These are phyloP conservation scores for Tricladium varicosporioides DNA, from an alignment of 2,329 filamentous ascomycete genomes.

Conservation along the genomic window DNA sequence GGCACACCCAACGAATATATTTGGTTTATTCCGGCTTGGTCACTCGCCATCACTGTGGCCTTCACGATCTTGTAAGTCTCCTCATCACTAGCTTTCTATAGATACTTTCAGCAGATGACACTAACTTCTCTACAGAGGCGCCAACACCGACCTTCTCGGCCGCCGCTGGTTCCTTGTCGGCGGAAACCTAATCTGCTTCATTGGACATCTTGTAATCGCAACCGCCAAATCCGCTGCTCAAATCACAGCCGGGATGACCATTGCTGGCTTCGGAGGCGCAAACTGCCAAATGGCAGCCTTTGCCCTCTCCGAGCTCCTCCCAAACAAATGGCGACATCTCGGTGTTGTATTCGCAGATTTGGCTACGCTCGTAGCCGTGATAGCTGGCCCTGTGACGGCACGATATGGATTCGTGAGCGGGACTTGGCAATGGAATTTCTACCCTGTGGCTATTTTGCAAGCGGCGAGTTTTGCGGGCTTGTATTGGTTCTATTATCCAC, in stretches of 20 bases:
- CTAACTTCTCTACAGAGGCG: constrained; percentile 24
- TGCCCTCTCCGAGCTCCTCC: constrained; percentile 44
- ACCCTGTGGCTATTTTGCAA: not conserved
- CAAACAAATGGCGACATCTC: constrained; percentile 47
- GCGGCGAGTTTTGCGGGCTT: constrained; percentile 34
- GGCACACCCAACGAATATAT: constrained; percentile 34
- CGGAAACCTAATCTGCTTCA: constrained; percentile 40
- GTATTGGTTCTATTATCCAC: constrained; percentile 33
- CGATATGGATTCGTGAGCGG: constrained; percentile 39
- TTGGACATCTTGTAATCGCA: constrained; percentile 40
- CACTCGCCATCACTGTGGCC: constrained; percentile 41
- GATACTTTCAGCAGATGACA: not conserved
- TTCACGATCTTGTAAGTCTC: constrained; percentile 38
- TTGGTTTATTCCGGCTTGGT: constrained; percentile 39
- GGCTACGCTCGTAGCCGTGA: constrained; percentile 43
- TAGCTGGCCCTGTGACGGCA: constrained; percentile 45
- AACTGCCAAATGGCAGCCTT: constrained; percentile 39
- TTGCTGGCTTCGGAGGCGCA: constrained; percentile 38
- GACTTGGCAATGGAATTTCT: constrained; percentile 46
- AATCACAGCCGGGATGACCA: constrained; percentile 39
- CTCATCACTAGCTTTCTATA: not conserved
- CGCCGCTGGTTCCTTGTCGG: constrained; percentile 45
- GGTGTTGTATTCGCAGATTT: constrained; percentile 43
- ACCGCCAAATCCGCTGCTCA: constrained; percentile 39
- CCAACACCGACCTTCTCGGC: constrained; percentile 48